These are phyloP conservation scores for Penicillium paneum DNA, from an alignment of 2,329 filamentous ascomycete species.

Conservation along the genomic window DNA sequence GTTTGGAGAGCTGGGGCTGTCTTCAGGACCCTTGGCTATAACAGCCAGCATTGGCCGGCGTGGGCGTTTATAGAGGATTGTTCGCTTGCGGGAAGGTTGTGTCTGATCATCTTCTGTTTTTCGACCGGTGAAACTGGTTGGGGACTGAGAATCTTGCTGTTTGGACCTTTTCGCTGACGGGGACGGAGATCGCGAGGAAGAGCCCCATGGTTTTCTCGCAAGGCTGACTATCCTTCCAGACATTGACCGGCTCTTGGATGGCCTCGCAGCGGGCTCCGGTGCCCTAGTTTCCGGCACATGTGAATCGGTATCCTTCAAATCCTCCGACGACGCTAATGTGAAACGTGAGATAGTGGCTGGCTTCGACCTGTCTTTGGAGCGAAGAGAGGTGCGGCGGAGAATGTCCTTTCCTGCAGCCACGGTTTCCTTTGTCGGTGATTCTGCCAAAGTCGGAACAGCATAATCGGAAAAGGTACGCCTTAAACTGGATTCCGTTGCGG, in stretches of 20 bases:
- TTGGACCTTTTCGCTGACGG: conserved; percentile 37
- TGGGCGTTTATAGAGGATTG: conserved; percentile 37
- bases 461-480: conserved; percentile 52
- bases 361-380: conserved; percentile 31
- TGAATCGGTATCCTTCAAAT: conserved; percentile 30
- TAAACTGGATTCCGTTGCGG: conserved; percentile 36
- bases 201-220: conserved; percentile 51
- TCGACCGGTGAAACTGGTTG: conserved; percentile 14
- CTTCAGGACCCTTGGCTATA: conserved; percentile 35
- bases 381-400: conserved; percentile 41
- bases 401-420: conserved; percentile 43
- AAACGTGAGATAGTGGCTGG: conserved; percentile 35
- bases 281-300: conserved; percentile 28
- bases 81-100: conserved; percentile 28
- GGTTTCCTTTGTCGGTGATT: conserved; percentile 38
- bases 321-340: conserved; percentile 36
- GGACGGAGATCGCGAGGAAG: conserved; percentile 48
- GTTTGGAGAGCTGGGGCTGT: conserved; percentile 35
- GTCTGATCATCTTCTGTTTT: conserved; percentile 23
- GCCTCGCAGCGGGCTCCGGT: conserved; percentile 32
- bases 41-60: conserved; percentile 43
- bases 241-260: conserved; percentile 46
- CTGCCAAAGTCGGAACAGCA: conserved; percentile 41
- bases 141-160: conserved; percentile 30
- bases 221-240: conserved; percentile 51